Conservation (phyloP, 1,139 yeast species). For the Yamadazyma sp. region DNA sequence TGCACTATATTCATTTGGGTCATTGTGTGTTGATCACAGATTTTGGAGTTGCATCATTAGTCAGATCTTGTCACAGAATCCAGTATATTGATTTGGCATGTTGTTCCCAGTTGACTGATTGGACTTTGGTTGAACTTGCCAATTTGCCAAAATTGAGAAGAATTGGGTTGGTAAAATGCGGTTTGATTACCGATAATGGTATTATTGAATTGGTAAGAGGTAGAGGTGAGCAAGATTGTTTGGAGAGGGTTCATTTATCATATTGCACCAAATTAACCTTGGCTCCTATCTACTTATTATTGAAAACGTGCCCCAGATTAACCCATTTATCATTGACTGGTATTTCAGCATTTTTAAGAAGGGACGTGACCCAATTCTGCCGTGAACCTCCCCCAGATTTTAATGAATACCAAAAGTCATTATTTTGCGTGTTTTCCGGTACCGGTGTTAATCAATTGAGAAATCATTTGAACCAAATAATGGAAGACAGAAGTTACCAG, state of each 20-base stretch:
- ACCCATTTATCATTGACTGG: constrained; percentile 92
- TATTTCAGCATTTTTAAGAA: constrained; percentile 79
- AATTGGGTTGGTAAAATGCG: constrained; percentile 91
- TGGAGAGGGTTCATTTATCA: constrained; percentile 90
- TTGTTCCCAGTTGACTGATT: constrained; percentile 85
- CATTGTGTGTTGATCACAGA: constrained; percentile 93
- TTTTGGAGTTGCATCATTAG: constrained; percentile 74
- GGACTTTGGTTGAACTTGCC: constrained; percentile 76
- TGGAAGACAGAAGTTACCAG: constrained; percentile 44
- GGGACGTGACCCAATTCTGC: constrained; percentile 84
- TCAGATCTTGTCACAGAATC: constrained; percentile 77
- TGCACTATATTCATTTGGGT: constrained; percentile 90
- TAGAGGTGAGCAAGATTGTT: constrained; percentile 68
- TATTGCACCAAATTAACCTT: constrained; percentile 83
- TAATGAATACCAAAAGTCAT: constrained; percentile 78
- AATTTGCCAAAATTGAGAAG: constrained; percentile 79
- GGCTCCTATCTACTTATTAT: constrained; percentile 66
- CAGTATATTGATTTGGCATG: constrained; percentile 96
- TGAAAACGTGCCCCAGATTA: constrained; percentile 79
- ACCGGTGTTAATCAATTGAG: constrained; percentile 78
- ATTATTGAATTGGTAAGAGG: constrained; percentile 74
- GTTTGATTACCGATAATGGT: constrained; percentile 84
- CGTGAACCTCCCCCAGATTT: constrained; percentile 96
- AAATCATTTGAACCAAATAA: constrained; percentile 51
- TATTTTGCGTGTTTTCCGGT: constrained; percentile 93